Evolutionary conservation across 2,329 filamentous ascomycete species (phyloP), one percentile per base, ranked within the genome.

Genomic region (Pseudocercospora eumusae): DNA sequence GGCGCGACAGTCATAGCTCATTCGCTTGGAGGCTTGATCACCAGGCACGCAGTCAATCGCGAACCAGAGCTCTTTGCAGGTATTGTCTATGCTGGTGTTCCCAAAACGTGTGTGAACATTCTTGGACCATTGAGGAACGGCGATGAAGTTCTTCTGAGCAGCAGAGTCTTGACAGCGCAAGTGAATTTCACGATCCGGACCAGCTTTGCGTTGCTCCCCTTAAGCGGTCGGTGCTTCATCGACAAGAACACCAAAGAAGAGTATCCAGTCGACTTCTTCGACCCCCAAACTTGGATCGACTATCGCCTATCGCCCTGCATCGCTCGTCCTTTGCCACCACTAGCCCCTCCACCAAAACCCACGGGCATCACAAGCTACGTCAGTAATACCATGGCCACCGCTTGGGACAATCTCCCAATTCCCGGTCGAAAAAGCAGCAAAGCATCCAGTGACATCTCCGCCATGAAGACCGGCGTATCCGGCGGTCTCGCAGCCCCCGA

Each of bases 101-200:
- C 93, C 0, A 88, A 93, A 68, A 86, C 89, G 58, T 96, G 92
- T 73, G 86, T 97, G 73, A 97, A 96, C 73, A 95, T 96, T 56
- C 83, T 97, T 3, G 93, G 93, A 0, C 93, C 93, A 0, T 76
- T 98, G 11, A 87, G 93, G 36, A 93, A 96, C 69, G 93, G 93
- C n/a, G 93, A 98, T 72, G 90, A 93, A 18, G 92, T 97, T 0
- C 82, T 96, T 0, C 82, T 97, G 62, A 96, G 93, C 70, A 92
- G 92, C 64, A 91, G 91, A 67, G 89, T 97, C 0, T 82, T 98
- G 15, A 96, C 92, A 0, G 92, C 93, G 0, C 91, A 95, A 72
- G 93, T 96, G 69, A 96, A 96, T 76, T 96, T 98, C 71, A 92
- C 90, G 0, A 87, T 98, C 55, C 85, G 93, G 7, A 96, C 92